phyloP scores from a whole-genome alignment of 805 yeast species.

The Saccharomycopsis schoenii region DNA sequence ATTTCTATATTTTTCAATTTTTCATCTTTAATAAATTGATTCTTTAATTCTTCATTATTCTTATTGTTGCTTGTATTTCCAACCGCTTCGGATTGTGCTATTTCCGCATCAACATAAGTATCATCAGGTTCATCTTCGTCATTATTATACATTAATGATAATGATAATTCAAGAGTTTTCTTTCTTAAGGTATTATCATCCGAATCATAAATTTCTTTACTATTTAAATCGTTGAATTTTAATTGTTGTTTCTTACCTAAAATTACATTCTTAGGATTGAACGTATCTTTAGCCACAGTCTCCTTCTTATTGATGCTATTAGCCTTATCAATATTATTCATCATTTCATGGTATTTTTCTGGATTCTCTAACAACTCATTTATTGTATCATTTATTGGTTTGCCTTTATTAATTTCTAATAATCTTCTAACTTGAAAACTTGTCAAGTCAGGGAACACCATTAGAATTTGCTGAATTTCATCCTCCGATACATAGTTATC shows the following conservation, averaged over 20 bases:
- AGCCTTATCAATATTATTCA: slow-evolving; percentile 15
- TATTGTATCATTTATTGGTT: neutral
- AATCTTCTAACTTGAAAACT: neutral
- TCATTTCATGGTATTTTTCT: slow-evolving; percentile 29
- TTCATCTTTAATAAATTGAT: slow-evolving; percentile 8
- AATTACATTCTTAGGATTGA: slow-evolving; percentile 22
- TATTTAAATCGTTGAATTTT: slow-evolving; percentile 11
- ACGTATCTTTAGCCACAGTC: slow-evolving; percentile 25
- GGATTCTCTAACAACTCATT: slow-evolving; percentile 23
- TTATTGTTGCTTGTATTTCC: slow-evolving; percentile 22
- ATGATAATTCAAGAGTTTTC: slow-evolving; percentile 48
- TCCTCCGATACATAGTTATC: neutral
- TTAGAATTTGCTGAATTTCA: neutral
- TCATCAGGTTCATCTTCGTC: slow-evolving; percentile 87
- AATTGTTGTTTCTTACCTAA: slow-evolving; percentile 28
- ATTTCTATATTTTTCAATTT: slow-evolving; percentile 32
- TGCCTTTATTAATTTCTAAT: neutral
- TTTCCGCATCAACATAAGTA: slow-evolving; percentile 32
- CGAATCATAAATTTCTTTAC: slow-evolving; percentile 22
- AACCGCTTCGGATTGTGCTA: slow-evolving; percentile 17
- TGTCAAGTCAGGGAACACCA: neutral
- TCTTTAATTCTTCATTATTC: slow-evolving; percentile 19
- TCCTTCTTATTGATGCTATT: slow-evolving; percentile 27
- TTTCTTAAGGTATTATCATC: slow-evolving; percentile 38
- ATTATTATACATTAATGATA: slow-evolving; percentile 53